Evolutionary conservation across 441 rosid genomes (phyloP).

Genomic region (Melastoma candidum): DNA sequence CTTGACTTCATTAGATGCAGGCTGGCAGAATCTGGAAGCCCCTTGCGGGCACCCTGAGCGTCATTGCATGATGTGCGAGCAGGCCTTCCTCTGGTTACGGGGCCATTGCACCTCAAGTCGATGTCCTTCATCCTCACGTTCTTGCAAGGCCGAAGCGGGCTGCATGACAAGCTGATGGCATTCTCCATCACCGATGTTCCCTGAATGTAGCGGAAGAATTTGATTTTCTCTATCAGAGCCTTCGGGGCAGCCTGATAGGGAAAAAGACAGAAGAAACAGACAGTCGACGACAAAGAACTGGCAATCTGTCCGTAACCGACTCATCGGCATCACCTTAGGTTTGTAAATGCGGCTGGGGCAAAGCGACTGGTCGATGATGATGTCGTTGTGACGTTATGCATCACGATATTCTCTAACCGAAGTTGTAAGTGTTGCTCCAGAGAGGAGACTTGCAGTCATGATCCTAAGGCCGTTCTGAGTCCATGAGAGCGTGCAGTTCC

Average conservation of each 20-base stretch:
- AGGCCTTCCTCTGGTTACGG: neutral
- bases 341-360: conserved; percentile 11
- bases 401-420: conserved; percentile 19
- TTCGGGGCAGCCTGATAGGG: conserved; percentile 4
- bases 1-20: no score
- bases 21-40: conserved; percentile 8
- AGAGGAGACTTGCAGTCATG: conserved; percentile 32
- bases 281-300: neutral
- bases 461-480: conserved; percentile 50
- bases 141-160: conserved; percentile 15
- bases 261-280: neutral
- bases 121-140: conserved; percentile 17
- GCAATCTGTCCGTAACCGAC: neutral
- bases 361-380: conserved; percentile 25
- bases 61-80: conserved; percentile 3
- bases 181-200: conserved; percentile 13
- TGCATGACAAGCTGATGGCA: conserved; percentile 22
- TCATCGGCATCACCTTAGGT: neutral
- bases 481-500: conserved; percentile 26
- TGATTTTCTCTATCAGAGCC: conserved; percentile 12
- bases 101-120: conserved; percentile 8
- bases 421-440: conserved; percentile 21
- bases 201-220: conserved; percentile 8
- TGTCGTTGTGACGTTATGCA: conserved; percentile 22
- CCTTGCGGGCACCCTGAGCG: conserved; percentile 8